A percentile compares a stretch with the other conserved stretches of the same genome.
These are phyloP conservation scores for Fraxinus latifolia DNA, from an alignment of 305 asterid genomes.

Conservation along the genomic window DNA sequence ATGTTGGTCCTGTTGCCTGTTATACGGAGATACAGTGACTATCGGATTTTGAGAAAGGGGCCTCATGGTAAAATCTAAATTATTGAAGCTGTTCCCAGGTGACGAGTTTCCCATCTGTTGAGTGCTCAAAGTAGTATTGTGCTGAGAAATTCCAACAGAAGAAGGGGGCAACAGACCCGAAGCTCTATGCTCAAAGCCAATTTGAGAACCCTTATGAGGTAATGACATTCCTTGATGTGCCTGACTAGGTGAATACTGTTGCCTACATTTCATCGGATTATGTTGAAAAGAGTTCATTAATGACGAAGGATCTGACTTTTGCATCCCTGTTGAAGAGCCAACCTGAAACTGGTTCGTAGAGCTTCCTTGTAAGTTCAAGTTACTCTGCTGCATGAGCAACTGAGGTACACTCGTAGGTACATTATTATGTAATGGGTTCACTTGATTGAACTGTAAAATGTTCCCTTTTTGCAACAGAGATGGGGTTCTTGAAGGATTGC, in stretches of 20 bases:
- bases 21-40: slow-evolving; percentile 18
- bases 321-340: slow-evolving; percentile 24
- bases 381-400: slow-evolving; percentile 26
- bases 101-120: slow-evolving; percentile 25
- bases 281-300: slow-evolving; percentile 14
- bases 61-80: slow-evolving; percentile 23
- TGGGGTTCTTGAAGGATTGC: slow-evolving; percentile 21
- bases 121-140: slow-evolving; percentile 14
- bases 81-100: slow-evolving; percentile 20
- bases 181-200: slow-evolving; percentile 22
- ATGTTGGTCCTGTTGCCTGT: slow-evolving; percentile 25
- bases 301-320: slow-evolving; percentile 18
- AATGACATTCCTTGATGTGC: slow-evolving; percentile 25
- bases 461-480: slow-evolving; percentile 33
- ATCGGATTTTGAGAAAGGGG: slow-evolving; percentile 14
- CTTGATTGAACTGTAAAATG: slow-evolving; percentile 19
- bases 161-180: slow-evolving; percentile 26
- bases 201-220: slow-evolving; percentile 19
- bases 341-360: slow-evolving; percentile 18
- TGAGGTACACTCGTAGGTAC: slow-evolving; percentile 17
- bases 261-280: slow-evolving; percentile 25
- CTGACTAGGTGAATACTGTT: slow-evolving; percentile 12
- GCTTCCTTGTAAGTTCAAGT: slow-evolving; percentile 20
- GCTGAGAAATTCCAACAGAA: slow-evolving; percentile 17
- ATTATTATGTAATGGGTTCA: slow-evolving; percentile 5